Evolutionary conservation across 2,329 filamentous ascomycete genomes (phyloP).

Genomic region (Verticillium klebahnii): DNA sequence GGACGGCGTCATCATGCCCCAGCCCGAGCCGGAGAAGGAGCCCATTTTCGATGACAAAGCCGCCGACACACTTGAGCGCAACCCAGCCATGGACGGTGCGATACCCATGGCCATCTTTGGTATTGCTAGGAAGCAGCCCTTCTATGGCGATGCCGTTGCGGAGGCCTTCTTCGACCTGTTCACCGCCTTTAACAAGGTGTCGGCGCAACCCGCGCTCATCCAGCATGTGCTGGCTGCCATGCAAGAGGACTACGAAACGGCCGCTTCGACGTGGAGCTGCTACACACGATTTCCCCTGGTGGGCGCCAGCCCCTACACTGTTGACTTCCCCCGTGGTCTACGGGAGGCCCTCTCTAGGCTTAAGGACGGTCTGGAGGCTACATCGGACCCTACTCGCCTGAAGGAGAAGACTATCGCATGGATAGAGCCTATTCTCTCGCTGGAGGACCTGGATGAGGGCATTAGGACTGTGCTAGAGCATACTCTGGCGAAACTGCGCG

Average conservation of each 20-base stretch:
- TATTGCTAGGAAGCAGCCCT: constrained; percentile 72
- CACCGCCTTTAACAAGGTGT: constrained; percentile 60
- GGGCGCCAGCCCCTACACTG: constrained; percentile 56
- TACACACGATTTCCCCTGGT: constrained; percentile 67
- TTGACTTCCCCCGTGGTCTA: constrained; percentile 70
- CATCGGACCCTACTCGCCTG: constrained; percentile 40
- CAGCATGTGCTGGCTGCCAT: constrained; percentile 69
- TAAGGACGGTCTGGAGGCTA: constrained; percentile 41
- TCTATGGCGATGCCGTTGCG: constrained; percentile 61
- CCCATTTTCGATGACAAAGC: constrained; percentile 44
- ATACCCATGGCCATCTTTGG: constrained; percentile 93
- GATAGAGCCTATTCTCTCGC: constrained; percentile 47
- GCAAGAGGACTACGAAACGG: constrained; percentile 51
- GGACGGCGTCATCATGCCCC: constrained; percentile 37
- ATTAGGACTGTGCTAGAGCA: constrained; percentile 52
- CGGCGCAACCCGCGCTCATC: constrained; percentile 61
- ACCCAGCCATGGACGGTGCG: constrained; percentile 84
- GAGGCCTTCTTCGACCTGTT: constrained; percentile 80
- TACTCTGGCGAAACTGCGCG: constrained; percentile 33
- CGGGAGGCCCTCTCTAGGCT: constrained; percentile 60
- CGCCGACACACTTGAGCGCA: constrained; percentile 56
- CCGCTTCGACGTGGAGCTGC: constrained; percentile 63
- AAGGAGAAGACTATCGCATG: constrained; percentile 46
- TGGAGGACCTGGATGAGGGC: constrained; percentile 48
- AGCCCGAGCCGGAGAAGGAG: constrained; percentile 33